phyloP scores from a whole-genome alignment of 2,329 filamentous ascomycete species.

The Penicillium sp. region DNA sequence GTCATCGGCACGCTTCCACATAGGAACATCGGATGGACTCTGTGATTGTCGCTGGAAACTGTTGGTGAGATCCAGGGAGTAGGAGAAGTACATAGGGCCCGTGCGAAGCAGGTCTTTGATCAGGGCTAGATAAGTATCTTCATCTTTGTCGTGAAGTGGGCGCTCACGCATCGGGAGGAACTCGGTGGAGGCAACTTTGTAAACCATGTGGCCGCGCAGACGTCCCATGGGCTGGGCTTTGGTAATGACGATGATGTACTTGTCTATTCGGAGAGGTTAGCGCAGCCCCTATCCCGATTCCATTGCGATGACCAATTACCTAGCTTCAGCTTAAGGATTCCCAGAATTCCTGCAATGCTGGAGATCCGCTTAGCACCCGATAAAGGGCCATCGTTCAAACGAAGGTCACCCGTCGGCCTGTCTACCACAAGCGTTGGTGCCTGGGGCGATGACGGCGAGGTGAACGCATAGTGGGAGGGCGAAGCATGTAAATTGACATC shows the following conservation, averaged over 20 bases:
- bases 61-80: slow-evolving; percentile 95
- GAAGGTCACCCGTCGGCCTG: slow-evolving; percentile 86
- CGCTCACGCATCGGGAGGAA: slow-evolving; percentile 92
- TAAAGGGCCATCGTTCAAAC: slow-evolving; percentile 78
- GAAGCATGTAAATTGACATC: slow-evolving; percentile 97
- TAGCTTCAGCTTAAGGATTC: slow-evolving; percentile 88
- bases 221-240: slow-evolving; percentile 90
- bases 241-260: slow-evolving; percentile 95
- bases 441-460: slow-evolving; percentile 89
- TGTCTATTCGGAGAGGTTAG: slow-evolving; percentile 60
- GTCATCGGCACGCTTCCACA: slow-evolving; percentile 93
- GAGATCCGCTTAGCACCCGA: slow-evolving; percentile 81
- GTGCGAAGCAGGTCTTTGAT: slow-evolving; percentile 80
- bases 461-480: slow-evolving; percentile 91
- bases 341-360: slow-evolving; percentile 92
- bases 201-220: slow-evolving; percentile 93
- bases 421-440: slow-evolving; percentile 87
- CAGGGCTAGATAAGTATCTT: slow-evolving; percentile 85
- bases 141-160: slow-evolving; percentile 86
- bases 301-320: slow-evolving; percentile 58
- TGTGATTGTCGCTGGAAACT: slow-evolving; percentile 92
- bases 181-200: slow-evolving; percentile 88
- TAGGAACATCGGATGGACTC: slow-evolving; percentile 68
- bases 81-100: slow-evolving; percentile 96
- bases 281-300: not conserved